Conservation (phyloP, 371 early-diverging fungal species). For the Circinella umbellata region DNA sequence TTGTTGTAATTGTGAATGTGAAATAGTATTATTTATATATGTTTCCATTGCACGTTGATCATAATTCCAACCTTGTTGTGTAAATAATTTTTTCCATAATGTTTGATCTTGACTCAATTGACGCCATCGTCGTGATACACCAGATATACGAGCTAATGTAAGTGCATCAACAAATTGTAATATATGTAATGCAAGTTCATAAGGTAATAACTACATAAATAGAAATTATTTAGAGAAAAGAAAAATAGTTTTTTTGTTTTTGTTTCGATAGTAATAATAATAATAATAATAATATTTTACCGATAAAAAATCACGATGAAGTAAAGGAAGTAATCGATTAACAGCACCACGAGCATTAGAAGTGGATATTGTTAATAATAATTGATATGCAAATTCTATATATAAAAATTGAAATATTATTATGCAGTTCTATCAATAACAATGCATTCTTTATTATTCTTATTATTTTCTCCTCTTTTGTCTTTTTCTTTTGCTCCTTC, state of each 20-base stretch:
- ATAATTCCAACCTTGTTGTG: conserved; percentile 52
- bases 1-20: too few species aligned
- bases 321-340: conserved; percentile 61
- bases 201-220: conserved; percentile 54
- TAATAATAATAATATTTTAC: conserved; percentile 26
- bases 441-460: neutral
- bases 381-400: conserved; percentile 72
- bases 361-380: conserved; percentile 66
- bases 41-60: conserved; percentile 50
- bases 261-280: too few species aligned
- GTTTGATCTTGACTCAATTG: conserved; percentile 60
- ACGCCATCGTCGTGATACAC: conserved; percentile 71
- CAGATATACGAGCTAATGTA: conserved; percentile 49
- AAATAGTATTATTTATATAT: conserved; percentile 37
- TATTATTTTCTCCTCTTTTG: neutral
- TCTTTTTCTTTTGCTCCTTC: neutral
- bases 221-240: too few species aligned
- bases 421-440: neutral
- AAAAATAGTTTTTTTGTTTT: too few species aligned
- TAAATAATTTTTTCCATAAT: conserved; percentile 70
- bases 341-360: conserved; percentile 58
- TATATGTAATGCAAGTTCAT: conserved; percentile 68
- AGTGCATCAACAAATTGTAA: conserved; percentile 56
- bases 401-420: conserved; percentile 5
- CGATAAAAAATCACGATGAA: conserved; percentile 67